These are phyloP conservation scores for Farysia itapuensis DNA, from an alignment of 1,284 basidiomycete genomes.

Conservation along the genomic window DNA sequence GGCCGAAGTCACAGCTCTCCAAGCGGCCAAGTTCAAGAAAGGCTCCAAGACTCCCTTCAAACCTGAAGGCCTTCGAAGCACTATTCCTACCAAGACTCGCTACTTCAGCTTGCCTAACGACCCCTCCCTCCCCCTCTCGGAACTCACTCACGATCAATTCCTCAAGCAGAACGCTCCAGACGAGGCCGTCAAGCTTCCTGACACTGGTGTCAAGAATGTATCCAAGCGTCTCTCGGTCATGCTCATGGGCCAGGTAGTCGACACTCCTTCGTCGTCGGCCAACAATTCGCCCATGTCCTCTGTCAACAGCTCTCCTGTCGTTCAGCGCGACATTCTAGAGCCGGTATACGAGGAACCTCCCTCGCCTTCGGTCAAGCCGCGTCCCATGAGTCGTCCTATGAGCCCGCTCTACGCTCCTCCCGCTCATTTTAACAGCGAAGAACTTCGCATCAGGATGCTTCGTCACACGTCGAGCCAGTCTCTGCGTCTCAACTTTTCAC, in stretches of 20 bases:
- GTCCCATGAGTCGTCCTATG: slow-evolving; percentile 22
- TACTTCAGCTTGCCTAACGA: slow-evolving; percentile 38
- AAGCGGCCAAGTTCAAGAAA: slow-evolving; percentile 31
- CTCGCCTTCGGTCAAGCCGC: slow-evolving; percentile 6
- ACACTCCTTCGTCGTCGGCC: neutral
- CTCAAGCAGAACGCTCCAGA: slow-evolving; percentile 31
- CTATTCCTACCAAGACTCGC: slow-evolving; percentile 20
- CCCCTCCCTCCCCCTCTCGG: slow-evolving; percentile 15
- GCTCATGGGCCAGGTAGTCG: slow-evolving; percentile 14
- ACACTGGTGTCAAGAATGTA: slow-evolving; percentile 20
- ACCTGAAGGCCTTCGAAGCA: slow-evolving; percentile 9
- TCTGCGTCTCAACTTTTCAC: slow-evolving; percentile 8
- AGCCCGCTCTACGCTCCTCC: slow-evolving; percentile 27
- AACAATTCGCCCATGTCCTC: slow-evolving; percentile 8
- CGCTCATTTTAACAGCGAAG: slow-evolving; percentile 23
- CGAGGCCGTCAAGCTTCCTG: slow-evolving; percentile 14
- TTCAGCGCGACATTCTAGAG: too few relatives aligned
- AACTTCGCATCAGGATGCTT: slow-evolving; percentile 33
- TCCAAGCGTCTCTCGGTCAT: slow-evolving; percentile 29
- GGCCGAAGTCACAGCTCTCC: slow-evolving; percentile 27
- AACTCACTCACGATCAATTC: slow-evolving; percentile 29
- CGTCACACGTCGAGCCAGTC: slow-evolving; percentile 16
- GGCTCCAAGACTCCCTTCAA: slow-evolving; percentile 24
- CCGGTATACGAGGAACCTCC: too few relatives aligned
- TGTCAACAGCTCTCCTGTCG: slow-evolving; percentile 11